phyloP scores from a whole-genome alignment of 768 basidiomycete species.

The Naganishia onofrii region DNA sequence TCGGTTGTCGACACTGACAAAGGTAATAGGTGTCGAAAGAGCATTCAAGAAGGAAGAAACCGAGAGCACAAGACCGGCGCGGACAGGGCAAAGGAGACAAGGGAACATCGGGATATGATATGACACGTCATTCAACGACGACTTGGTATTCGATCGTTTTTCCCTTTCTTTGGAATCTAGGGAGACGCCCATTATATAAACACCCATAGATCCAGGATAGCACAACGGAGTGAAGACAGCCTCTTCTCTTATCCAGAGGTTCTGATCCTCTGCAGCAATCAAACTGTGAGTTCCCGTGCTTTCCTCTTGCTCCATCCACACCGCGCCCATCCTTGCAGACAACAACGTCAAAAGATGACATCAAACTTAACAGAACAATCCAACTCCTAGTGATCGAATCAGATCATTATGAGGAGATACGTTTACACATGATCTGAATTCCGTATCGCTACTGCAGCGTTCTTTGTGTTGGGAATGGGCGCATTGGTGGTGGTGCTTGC shows the following conservation, averaged over 20 bases:
- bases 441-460: not conserved
- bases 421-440: constrained; percentile 33
- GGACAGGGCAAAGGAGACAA: too few species aligned
- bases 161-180: too few species aligned
- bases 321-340: not conserved
- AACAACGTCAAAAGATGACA: constrained; percentile 21
- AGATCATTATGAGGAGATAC: constrained; percentile 27
- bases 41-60: not conserved
- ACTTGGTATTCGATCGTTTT: not conserved
- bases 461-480: not conserved
- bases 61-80: too few species aligned
- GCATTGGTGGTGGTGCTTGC: not conserved
- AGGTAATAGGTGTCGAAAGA: too few species aligned
- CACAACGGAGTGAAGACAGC: not conserved
- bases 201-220: not conserved
- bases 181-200: not conserved
- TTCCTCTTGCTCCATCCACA: not conserved
- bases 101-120: too few species aligned
- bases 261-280: not conserved
- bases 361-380: constrained; percentile 30
- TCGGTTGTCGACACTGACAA: too few species aligned
- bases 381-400: constrained; percentile 27
- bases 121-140: not conserved
- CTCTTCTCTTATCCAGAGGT: not conserved
- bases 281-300: constrained; percentile 1